Percentiles rank a stretch among this genome's conserved stretches.
These are phyloP conservation scores for Ophidiomyces ophidiicola DNA, from an alignment of 2,329 filamentous ascomycete species.

Conservation along the genomic window DNA sequence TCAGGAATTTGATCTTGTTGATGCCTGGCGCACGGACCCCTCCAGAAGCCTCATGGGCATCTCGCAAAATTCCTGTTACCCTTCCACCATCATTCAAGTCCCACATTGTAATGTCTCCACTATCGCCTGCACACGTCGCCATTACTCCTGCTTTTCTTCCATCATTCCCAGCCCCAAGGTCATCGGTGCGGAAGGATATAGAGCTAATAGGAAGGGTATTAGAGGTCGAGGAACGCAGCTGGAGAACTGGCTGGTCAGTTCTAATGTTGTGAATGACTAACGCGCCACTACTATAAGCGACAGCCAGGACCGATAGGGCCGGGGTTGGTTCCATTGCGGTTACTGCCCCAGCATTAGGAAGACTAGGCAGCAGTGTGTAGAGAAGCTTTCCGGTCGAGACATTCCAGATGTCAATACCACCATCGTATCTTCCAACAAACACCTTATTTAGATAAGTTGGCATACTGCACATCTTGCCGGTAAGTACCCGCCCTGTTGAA, in stretches of 20 bases:
- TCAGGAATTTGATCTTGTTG: slow-evolving; percentile 76
- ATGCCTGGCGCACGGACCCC: slow-evolving; percentile 56
- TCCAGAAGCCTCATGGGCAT: slow-evolving; percentile 59
- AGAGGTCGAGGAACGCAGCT: slow-evolving; percentile 53
- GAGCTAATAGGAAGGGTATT: slow-evolving; percentile 56
- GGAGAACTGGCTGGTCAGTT: slow-evolving; percentile 59
- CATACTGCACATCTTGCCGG: slow-evolving; percentile 71
- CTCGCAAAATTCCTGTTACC: slow-evolving; percentile 72
- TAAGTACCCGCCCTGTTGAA: slow-evolving; percentile 55
- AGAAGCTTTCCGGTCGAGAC: slow-evolving; percentile 81
- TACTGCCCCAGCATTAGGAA: slow-evolving; percentile 62
- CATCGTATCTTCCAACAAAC: slow-evolving; percentile 75
- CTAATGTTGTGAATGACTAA: slow-evolving; percentile 72
- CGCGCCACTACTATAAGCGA: slow-evolving; percentile 71
- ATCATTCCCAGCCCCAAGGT: slow-evolving; percentile 74
- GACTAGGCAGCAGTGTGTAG: slow-evolving; percentile 73
- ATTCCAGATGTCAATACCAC: slow-evolving; percentile 94
- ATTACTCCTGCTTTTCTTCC: slow-evolving; percentile 79
- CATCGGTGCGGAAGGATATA: slow-evolving; percentile 84
- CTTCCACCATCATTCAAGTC: slow-evolving; percentile 82
- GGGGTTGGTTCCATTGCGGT: slow-evolving; percentile 76
- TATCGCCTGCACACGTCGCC: slow-evolving; percentile 70
- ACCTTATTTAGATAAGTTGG: slow-evolving; percentile 95
- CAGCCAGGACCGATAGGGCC: slow-evolving; percentile 71
- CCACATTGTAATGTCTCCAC: slow-evolving; percentile 89